phyloP scores from a whole-genome alignment of 192 early-diverging fungal genomes.

The Mortierella hygrophila region DNA sequence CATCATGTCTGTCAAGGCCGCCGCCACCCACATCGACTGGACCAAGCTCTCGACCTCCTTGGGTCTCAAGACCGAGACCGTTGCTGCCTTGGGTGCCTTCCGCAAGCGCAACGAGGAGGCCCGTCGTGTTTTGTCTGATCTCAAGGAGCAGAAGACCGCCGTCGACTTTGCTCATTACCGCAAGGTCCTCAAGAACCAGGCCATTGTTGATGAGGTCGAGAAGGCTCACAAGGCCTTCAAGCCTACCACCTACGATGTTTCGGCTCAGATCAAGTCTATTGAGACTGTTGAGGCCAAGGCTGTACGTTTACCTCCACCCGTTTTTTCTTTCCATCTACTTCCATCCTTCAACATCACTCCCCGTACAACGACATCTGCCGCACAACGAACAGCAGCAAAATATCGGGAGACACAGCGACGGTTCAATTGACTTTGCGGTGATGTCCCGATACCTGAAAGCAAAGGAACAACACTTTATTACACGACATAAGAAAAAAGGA shows the following conservation, averaged over 20 bases:
- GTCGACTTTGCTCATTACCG: slow-evolving; percentile 94
- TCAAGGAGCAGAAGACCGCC: slow-evolving; percentile 83
- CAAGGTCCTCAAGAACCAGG: slow-evolving; percentile 89
- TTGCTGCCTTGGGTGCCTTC: slow-evolving; percentile 88
- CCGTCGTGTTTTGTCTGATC: slow-evolving; percentile 82
- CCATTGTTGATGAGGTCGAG: slow-evolving; percentile 91
- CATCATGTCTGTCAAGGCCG: slow-evolving; percentile 56
- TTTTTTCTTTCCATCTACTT: not conserved
- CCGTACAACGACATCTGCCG: not conserved
- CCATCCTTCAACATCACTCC: no score
- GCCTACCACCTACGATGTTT: slow-evolving; percentile 85
- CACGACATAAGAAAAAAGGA: not conserved
- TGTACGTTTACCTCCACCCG: slow-evolving; percentile 57
- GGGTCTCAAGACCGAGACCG: slow-evolving; percentile 88
- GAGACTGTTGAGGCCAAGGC: slow-evolving; percentile 84
- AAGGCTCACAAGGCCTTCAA: slow-evolving; percentile 86
- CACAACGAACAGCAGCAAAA: no score
- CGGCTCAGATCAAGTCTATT: slow-evolving; percentile 86
- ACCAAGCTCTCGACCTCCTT: slow-evolving; percentile 85
- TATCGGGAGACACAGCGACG: not conserved
- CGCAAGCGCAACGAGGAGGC: slow-evolving; percentile 96
- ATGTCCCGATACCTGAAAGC: not conserved
- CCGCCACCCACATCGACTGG: slow-evolving; percentile 90
- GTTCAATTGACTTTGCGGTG: not conserved
- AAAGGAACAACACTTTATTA: not conserved